Percentiles rank a stretch among this genome's conserved stretches.
Evolutionary conservation across 495 filamentous ascomycete genomes (phyloP).

Genomic region (Annulohypoxylon bovei): DNA sequence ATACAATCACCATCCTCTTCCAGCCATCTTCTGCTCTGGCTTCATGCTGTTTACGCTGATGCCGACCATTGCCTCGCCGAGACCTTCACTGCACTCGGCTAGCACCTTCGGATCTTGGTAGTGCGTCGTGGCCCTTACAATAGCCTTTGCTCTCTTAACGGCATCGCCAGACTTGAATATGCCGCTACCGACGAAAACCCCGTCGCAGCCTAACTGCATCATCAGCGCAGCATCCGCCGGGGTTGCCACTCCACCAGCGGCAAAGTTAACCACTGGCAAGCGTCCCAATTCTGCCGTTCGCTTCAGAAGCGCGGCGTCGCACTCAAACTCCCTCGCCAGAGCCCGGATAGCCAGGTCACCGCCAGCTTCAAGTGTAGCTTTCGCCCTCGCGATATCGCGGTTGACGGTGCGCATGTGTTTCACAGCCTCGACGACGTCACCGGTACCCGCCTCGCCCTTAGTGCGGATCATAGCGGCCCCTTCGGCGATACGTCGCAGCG

Average conservation of each 20-base stretch:
- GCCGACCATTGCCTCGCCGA: constrained; percentile 97
- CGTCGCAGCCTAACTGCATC: constrained; percentile 99
- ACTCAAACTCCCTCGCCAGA: constrained; percentile 82
- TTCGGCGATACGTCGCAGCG: constrained; percentile 88
- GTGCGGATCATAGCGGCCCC: constrained; percentile 99
- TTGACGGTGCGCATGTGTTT: constrained; percentile 94
- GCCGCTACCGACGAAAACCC: constrained; percentile 94
- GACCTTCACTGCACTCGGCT: constrained; percentile 83
- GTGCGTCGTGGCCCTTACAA: constrained; percentile 93
- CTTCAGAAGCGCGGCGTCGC: constrained; percentile 78
- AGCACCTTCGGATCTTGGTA: constrained; percentile 86
- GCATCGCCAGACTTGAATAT: constrained; percentile 98
- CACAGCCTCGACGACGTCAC: constrained; percentile 96
- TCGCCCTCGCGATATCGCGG: constrained; percentile 79
- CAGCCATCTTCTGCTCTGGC: constrained; percentile 82
- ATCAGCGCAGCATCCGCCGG: constrained; percentile 97
- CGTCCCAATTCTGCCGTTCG: constrained; percentile 87
- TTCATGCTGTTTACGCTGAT: constrained; percentile 81
- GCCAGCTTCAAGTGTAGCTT: constrained; percentile 66
- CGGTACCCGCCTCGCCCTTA: constrained; percentile 98
- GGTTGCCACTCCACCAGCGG: constrained; percentile 95
- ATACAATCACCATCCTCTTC: constrained; percentile 65
- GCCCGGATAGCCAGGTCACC: constrained; percentile 73
- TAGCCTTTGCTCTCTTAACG: constrained; percentile 85
- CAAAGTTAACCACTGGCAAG: constrained; percentile 97